Conservation (phyloP, 176 grass and related monocot genomes). For the Aegilops sharonensis region DNA sequence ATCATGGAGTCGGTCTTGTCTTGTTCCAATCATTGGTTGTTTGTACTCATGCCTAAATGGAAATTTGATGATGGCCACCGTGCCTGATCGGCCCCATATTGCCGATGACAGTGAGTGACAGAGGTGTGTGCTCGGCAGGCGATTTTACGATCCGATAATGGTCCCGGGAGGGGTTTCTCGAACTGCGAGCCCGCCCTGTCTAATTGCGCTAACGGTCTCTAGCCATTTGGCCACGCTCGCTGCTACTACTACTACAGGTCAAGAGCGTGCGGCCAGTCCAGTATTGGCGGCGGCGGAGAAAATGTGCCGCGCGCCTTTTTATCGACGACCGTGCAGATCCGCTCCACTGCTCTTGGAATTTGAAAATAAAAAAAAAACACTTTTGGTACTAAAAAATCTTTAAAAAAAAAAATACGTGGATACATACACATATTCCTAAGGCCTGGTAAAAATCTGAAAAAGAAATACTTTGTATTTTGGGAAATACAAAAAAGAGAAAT, state of each 20-base stretch:
- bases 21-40: not conserved
- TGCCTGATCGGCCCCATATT: not conserved
- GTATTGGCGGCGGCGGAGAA: slow-evolving; percentile 39
- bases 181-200: slow-evolving; percentile 30
- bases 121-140: not conserved
- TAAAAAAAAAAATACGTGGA: no score
- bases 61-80: not conserved
- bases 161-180: slow-evolving; percentile 26
- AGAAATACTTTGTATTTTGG: no score
- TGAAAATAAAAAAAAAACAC: no score
- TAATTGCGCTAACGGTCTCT: slow-evolving; percentile 30
- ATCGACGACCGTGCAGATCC: slow-evolving; percentile 17
- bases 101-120: not conserved
- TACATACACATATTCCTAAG: no score
- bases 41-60: not conserved
- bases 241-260: not conserved
- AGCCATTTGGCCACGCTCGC: not conserved
- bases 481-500: no score
- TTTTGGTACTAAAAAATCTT: no score
- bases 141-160: slow-evolving; percentile 18
- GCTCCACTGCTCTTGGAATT: not conserved
- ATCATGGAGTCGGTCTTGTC: not conserved
- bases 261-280: slow-evolving; percentile 6
- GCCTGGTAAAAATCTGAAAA: no score
- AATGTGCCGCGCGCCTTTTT: slow-evolving; percentile 14